Percentiles rank a stretch among this genome's conserved stretches.
Conservation (phyloP, 106 monocot species). For the Apostasia shenzhenica region DNA sequence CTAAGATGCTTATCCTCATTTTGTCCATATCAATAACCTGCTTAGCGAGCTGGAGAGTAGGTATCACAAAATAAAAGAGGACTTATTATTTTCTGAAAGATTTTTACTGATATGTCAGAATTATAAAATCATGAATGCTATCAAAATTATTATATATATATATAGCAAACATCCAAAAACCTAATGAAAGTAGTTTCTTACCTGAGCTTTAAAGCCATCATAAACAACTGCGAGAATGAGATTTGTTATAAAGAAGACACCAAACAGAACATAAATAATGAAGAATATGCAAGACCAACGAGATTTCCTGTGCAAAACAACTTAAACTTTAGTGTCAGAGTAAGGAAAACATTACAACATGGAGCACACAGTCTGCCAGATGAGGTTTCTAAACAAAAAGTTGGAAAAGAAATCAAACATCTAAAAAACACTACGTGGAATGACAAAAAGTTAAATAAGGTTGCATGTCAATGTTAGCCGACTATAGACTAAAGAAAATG, state of each 20-base stretch:
- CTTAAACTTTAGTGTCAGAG: neutral
- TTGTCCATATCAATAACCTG: conserved; percentile 82
- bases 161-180: neutral
- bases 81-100: no score
- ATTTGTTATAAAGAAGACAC: conserved; percentile 92
- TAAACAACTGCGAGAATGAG: conserved; percentile 98
- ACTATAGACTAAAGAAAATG: no score
- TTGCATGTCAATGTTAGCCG: no score
- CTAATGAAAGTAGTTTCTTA: conserved; percentile 16
- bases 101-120: no score
- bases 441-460: neutral
- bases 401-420: neutral
- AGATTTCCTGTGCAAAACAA: conserved; percentile 60
- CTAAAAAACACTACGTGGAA: neutral
- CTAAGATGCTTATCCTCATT: conserved; percentile 58
- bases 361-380: neutral
- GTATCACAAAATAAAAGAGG: no score
- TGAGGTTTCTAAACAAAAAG: neutral
- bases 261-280: conserved; percentile 85
- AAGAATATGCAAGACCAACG: conserved; percentile 90
- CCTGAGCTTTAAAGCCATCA: conserved; percentile 96
- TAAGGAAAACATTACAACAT: neutral
- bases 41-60: conserved; percentile 55
- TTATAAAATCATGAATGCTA: neutral
- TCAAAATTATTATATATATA: neutral